Evolutionary conservation across 305 asterid genomes (phyloP).

Genomic region (Fraxinus sp.): DNA sequence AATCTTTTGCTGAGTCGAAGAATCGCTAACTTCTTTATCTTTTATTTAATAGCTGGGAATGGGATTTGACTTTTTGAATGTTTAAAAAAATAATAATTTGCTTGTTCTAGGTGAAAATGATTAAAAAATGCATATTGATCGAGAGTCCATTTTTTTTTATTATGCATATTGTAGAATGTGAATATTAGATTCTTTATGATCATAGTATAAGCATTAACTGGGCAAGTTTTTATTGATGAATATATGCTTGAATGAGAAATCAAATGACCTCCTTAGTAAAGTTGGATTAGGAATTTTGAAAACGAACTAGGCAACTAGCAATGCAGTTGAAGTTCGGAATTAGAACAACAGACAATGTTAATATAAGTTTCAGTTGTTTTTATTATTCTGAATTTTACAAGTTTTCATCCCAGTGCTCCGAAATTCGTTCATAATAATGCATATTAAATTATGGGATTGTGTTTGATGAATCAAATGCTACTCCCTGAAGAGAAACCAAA

Average conservation of each 20-base stretch:
- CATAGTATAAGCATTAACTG: not conserved
- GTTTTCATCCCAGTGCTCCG: not conserved
- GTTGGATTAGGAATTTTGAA: not conserved
- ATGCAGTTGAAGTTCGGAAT: not conserved
- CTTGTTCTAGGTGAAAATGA: not conserved
- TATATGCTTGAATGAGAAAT: not conserved
- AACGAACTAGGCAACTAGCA: not conserved
- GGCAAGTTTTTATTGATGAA: not conserved
- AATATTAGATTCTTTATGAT: not conserved
- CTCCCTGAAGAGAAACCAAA: slow-evolving; percentile 5
- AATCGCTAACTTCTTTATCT: not conserved
- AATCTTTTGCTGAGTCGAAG: not conserved
- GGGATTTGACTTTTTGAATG: not conserved
- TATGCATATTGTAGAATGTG: not conserved
- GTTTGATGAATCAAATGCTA: not conserved
- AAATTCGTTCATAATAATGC: slow-evolving; percentile 1
- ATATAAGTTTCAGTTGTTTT: not conserved
- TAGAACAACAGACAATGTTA: not conserved
- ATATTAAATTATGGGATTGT: not conserved
- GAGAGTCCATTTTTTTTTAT: not conserved
- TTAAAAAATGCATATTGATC: not conserved
- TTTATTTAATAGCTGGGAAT: not conserved
- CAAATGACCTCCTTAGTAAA: not conserved
- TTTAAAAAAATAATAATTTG: not conserved
- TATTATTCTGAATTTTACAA: not conserved